Evolutionary conservation across 495 filamentous ascomycete species (phyloP), one percentile per base, ranked within the genome.

Genomic region (Xylaria intraflava): DNA sequence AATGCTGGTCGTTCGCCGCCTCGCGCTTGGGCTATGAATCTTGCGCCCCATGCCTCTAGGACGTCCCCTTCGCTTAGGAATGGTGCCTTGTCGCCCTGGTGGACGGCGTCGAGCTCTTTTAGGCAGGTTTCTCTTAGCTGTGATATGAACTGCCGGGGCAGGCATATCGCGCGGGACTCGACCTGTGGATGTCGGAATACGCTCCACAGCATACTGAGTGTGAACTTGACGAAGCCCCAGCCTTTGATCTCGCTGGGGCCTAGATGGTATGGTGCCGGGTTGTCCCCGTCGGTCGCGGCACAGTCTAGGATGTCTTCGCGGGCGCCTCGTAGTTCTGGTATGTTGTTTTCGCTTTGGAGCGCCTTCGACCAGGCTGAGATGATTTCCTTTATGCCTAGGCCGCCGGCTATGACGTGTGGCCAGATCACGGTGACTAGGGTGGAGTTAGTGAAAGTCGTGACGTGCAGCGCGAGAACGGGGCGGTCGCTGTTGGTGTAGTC

Each of bases 51-150:
- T 5, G 46, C 46, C 16, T 20, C 36, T 24, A 49, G 6, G 36
- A 49, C 46, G 30, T 49, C 46, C 6, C 46, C 46, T 22, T 49
- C 46, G 46, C 46, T 49, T 26, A 49, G 24, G 23, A 49, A 49
- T n/a, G 30, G 30, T 29, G 27, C 17, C 10, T 49, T 29, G 2
- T 20, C 22, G 16, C 46, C 46, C 8, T 9, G 6, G 22, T 17
- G 30, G 22, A 19, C 30, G 17, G 27, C 46, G 8, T 38, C 19
- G 17, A 49, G 20, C 46, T 49, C 46, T 16, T 38, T 36, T 17
- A 49, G 30, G 23, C 30, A 49, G 36, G 27, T 49, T 20, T 33
- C 30, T 12, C 46, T 49, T 19, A 49, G 36, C 20, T 22, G 46
- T 3, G 46, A n/a, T 19, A 49, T 2, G 23, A 49, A 49, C 12